Evolutionary conservation across 345 rosid genomes (phyloP).

Genomic region (Geranium rotundifolium): DNA sequence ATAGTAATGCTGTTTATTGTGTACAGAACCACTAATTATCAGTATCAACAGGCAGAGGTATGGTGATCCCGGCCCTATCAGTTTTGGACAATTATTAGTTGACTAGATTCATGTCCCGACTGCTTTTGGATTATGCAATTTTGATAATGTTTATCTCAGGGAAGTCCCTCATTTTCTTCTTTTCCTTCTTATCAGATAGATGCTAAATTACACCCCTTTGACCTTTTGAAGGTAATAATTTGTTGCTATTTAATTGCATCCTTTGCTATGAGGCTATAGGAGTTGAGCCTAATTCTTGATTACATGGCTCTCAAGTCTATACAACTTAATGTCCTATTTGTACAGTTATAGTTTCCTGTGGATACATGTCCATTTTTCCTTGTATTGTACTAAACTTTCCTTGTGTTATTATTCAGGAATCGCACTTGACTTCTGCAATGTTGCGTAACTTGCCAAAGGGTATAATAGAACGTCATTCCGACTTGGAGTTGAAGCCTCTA

Average conservation of each 20-base stretch:
- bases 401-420: not conserved
- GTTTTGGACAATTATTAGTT: not conserved
- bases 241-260: not conserved
- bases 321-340: not conserved
- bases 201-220: constrained; percentile 48
- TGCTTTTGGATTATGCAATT: not conserved
- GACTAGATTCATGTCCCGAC: not conserved
- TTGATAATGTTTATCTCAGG: not conserved
- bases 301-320: not conserved
- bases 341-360: not conserved
- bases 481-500: constrained; percentile 84
- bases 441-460: constrained; percentile 50
- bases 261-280: not conserved
- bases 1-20: constrained; percentile 63
- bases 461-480: constrained; percentile 55
- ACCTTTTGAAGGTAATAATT: constrained; percentile 36
- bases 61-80: not conserved
- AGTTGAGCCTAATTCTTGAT: not conserved
- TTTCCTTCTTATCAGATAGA: constrained; percentile 45
- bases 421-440: not conserved
- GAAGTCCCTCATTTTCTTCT: constrained; percentile 3
- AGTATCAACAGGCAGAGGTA: constrained; percentile 75
- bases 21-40: constrained; percentile 71
- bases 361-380: constrained; percentile 2
- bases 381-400: not conserved